Evolutionary conservation across 306 rosid species (phyloP), one percentile per base, ranked within the genome.

Genomic region (Hylodesmum podocarpum): DNA sequence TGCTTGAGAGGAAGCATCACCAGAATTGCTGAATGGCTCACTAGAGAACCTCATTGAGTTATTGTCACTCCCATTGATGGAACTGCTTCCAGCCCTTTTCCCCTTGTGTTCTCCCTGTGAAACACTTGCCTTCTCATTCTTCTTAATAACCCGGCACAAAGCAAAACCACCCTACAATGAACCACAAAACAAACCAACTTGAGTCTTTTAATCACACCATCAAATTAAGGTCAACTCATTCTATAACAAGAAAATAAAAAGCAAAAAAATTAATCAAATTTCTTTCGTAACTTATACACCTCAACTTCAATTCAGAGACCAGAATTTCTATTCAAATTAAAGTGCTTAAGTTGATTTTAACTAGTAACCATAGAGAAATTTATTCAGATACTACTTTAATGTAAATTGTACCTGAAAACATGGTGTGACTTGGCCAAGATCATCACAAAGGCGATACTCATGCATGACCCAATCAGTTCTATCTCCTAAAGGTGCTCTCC

Each of bases 401-500:
- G 18, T 67, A 40, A 3, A 36, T 43, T 40, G 34, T 82, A 94
- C 97, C 91, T 90, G 88, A 64, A 87, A 88, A 66, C 73, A 80
- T 10, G 91, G 76, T 63, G 92, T 33, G 34, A 81, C 85, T 73
- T 76, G 92, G 68, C 77, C 73, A 67, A 76, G 84, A 81, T 92
- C 89, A 46, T 78, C 72, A 15, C 66, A 79, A 43, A 90, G 88
- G 73, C 93, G 95, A 85, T 94, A 94, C 81, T 94, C 98, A n/a
- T 92, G 95, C 96, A 92, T 94, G 75, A 94, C 63, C 97, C 96
- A 94, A 8, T 89, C 89, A 10, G 94, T 92, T 81, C 97, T 85
- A 72, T 94, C 89, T 0, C 97, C 97, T 41, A 85, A 79, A 34
- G 97, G 98, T 1, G 98, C 98, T 44, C 95, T 92, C 25, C 97